phyloP scores from a whole-genome alignment of 1,284 basidiomycete species.

The Salmacisia buchloeana region DNA sequence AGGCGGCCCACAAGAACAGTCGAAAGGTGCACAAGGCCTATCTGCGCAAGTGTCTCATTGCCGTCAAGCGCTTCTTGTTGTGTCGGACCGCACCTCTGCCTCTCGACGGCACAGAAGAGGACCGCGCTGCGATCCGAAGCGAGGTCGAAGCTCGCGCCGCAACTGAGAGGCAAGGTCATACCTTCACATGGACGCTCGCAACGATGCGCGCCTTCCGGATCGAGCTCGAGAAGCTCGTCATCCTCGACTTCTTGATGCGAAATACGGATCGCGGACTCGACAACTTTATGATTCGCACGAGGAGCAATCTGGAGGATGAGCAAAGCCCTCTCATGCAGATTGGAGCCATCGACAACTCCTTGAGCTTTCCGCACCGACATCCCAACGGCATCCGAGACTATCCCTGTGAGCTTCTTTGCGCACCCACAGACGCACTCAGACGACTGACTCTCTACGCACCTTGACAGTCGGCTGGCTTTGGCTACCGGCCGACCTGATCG shows the following conservation, averaged over 20 bases:
- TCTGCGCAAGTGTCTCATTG: conserved; percentile 36
- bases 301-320: neutral
- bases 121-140: conserved; percentile 45
- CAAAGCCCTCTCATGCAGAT: conserved; percentile 6
- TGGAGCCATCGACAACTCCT: conserved; percentile 79
- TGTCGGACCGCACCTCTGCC: conserved; percentile 66
- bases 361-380: conserved; percentile 69
- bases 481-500: conserved; percentile 74
- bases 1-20: conserved; percentile 51
- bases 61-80: conserved; percentile 37
- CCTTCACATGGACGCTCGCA: conserved; percentile 71
- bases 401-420: conserved; percentile 56
- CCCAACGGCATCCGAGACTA: conserved; percentile 83
- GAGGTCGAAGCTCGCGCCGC: too few relatives aligned
- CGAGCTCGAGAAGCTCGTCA: conserved; percentile 70
- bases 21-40: conserved; percentile 35
- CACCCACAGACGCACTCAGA: neutral
- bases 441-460: neutral
- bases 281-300: conserved; percentile 51
- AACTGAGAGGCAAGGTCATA: conserved; percentile 10
- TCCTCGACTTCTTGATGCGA: conserved; percentile 74
- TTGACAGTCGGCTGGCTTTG: conserved; percentile 69
- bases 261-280: conserved; percentile 61
- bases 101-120: conserved; percentile 56
- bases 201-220: conserved; percentile 75